phyloP scores from a whole-genome alignment of 257 asterid species.

The Solanum microdontum region DNA sequence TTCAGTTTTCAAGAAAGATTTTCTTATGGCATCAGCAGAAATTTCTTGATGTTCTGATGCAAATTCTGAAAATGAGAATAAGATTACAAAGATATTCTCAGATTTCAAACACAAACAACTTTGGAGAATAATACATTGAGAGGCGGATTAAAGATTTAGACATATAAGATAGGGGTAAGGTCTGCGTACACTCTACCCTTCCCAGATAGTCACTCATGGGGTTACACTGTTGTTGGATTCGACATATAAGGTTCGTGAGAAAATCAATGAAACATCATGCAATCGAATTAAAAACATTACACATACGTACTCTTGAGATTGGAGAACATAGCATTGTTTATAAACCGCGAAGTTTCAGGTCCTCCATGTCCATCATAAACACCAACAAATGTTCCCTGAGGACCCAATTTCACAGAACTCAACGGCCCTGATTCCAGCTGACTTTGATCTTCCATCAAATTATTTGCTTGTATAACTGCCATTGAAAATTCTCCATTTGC shows the following conservation, averaged over 20 bases:
- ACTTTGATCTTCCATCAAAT: conserved; percentile 85
- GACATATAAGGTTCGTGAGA: background rate
- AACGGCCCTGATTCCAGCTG: conserved; percentile 83
- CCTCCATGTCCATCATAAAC: conserved; percentile 99
- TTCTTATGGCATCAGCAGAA: conserved; percentile 52
- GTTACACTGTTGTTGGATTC: background rate
- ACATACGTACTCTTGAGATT: conserved; percentile 67
- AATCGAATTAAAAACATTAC: conserved; percentile 12
- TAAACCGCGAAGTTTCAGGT: conserved; percentile 78
- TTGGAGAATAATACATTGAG: background rate
- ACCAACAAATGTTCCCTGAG: conserved; percentile 73
- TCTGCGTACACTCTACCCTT: background rate
- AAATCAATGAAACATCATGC: background rate
- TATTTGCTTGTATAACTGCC: conserved; percentile 88
- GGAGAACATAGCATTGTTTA: conserved; percentile 48
- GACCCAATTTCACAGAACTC: conserved; percentile 56
- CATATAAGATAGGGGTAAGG: background rate
- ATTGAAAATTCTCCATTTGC: conserved; percentile 72
- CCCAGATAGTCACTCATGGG: background rate
- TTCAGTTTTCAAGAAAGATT: conserved; percentile 81
- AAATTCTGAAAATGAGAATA: conserved; percentile 24
- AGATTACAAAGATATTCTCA: background rate
- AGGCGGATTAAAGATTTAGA: background rate
- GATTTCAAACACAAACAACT: background rate
- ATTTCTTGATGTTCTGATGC: conserved; percentile 62